These are phyloP conservation scores for Neoboletus brunneissimus DNA, from an alignment of 768 basidiomycete species.

Conservation along the genomic window DNA sequence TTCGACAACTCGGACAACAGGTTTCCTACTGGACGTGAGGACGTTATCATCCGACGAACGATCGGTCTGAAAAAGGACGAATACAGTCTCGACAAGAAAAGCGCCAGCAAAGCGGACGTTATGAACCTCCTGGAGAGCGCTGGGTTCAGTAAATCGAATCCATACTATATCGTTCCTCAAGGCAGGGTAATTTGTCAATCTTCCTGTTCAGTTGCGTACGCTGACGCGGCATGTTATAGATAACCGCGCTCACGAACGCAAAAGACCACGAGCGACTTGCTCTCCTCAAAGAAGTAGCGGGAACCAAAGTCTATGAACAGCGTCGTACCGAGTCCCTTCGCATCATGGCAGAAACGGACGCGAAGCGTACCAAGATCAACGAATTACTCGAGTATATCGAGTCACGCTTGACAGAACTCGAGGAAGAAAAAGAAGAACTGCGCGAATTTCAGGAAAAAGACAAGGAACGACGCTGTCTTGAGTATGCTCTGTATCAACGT, in stretches of 20 bases:
- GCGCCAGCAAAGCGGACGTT: constrained; percentile 92
- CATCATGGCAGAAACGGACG: constrained; percentile 96
- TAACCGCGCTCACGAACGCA: constrained; percentile 94
- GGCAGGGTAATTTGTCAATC: constrained; percentile 65
- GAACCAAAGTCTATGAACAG: constrained; percentile 97
- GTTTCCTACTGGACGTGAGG: constrained; percentile 88
- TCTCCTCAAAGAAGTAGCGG: constrained; percentile 96
- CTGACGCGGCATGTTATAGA: constrained; percentile 44
- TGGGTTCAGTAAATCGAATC: constrained; percentile 97
- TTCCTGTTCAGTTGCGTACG: not conserved
- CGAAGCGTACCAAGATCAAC: constrained; percentile 86
- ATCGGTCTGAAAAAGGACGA: constrained; percentile 99
- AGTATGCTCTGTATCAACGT: constrained; percentile 90
- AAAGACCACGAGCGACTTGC: constrained; percentile 93
- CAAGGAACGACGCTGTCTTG: constrained; percentile 88
- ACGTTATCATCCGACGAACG: constrained; percentile 85
- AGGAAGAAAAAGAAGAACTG: constrained; percentile 97
- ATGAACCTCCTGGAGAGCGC: constrained; percentile 97
- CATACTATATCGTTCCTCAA: constrained; percentile 99
- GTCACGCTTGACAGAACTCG: constrained; percentile 82
- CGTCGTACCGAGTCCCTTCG: constrained; percentile 88
- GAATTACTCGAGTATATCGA: constrained; percentile 91
- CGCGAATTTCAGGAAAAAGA: constrained; percentile 97
- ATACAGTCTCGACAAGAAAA: constrained; percentile 95
- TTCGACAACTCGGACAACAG: constrained; percentile 95